Base-by-base conservation (phyloP, 23 red algal species). In the Gracilaria domingensis region DNA sequence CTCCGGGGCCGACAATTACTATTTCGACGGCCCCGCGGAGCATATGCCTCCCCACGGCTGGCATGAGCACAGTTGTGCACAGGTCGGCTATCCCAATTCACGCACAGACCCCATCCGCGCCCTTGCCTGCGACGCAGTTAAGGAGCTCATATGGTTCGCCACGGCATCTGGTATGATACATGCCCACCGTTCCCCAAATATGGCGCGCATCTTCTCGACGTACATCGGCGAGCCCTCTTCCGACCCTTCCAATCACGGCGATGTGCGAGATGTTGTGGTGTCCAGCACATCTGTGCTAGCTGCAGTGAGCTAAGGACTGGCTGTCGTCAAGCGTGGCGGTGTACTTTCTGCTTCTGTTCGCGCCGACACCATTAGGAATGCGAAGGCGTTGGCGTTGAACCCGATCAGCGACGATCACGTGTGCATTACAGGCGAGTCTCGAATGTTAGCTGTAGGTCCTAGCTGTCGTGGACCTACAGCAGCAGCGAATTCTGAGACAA, bases 121-220 rank as follows among this genome's bases (percentile, higher is more conserved):
- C n/a, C 84, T 94, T 40, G 92, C 82, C 24, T 87, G 85, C 51
- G 82, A 94, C 77, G 83, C 92, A 42, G 32, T 29, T 9, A 86
- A 82, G 59, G 83, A 87, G 51, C 83, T 94, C 25, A 57, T 94
- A 39, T 94, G 82, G 82, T 83, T 58, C 47, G 92, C 71, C 26
- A 88, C 92, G 20, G 92, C 92, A 13, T 80, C 83, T 4, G 92
- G 92, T 3, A 82, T 87, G 82, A 59, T 94, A 16, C 82, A 94
- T 57, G 67, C 92, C 33, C 92, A 94, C 50, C 60, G 40, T 37
- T 81, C 90, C 8, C 39, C 70, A 14, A 57, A 80, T 44, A 79
- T 93, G 90, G 48, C 72, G n/a, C 90, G 90, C 58, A 71, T 93
- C 17, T 26, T 93, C 67, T 75, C 64, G 25, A 33, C 82, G 24